phyloP scores from a whole-genome alignment of 768 basidiomycete species.

The Phlegmacium glaucopus region DNA sequence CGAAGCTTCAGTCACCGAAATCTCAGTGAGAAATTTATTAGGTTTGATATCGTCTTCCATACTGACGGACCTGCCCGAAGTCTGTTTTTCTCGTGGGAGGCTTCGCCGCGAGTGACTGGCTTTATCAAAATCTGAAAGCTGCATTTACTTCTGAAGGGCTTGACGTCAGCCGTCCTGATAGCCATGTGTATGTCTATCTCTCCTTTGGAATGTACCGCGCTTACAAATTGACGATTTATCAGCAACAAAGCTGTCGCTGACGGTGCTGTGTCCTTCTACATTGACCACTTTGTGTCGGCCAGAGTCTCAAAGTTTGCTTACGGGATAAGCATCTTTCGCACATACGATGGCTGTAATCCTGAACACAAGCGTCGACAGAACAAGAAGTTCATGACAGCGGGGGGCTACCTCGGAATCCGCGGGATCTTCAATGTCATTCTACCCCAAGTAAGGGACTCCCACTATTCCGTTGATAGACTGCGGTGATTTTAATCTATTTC shows the following conservation, averaged over 20 bases:
- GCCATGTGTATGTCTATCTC: conserved; percentile 18
- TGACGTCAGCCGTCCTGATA: conserved; percentile 19
- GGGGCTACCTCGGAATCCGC: conserved; percentile 29
- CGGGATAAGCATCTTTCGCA: conserved; percentile 19
- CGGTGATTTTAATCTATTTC: too few relatives aligned
- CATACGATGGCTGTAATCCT: conserved; percentile 26
- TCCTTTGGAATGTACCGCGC: not conserved
- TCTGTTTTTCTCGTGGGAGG: conserved; percentile 43
- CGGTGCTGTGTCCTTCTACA: conserved; percentile 20
- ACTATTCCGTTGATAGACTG: too few relatives aligned
- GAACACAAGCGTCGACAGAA: conserved; percentile 36
- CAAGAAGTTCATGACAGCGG: conserved; percentile 22
- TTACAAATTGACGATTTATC: not conserved
- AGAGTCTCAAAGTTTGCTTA: conserved; percentile 19
- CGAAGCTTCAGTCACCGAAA: conserved; percentile 2
- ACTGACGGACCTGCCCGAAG: not conserved
- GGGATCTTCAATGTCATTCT: conserved; percentile 36
- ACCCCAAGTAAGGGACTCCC: conserved; percentile 22
- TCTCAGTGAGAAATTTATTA: conserved; percentile 8
- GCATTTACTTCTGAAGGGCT: conserved; percentile 16
- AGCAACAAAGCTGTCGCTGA: conserved; percentile 25
- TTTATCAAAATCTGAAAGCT: conserved; percentile 29
- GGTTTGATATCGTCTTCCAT: not conserved
- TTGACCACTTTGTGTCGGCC: conserved; percentile 18
- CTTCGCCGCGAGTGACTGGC: conserved; percentile 42